phyloP scores from a whole-genome alignment of 2,329 filamentous ascomycete genomes.

The Trichoderma atroviride region DNA sequence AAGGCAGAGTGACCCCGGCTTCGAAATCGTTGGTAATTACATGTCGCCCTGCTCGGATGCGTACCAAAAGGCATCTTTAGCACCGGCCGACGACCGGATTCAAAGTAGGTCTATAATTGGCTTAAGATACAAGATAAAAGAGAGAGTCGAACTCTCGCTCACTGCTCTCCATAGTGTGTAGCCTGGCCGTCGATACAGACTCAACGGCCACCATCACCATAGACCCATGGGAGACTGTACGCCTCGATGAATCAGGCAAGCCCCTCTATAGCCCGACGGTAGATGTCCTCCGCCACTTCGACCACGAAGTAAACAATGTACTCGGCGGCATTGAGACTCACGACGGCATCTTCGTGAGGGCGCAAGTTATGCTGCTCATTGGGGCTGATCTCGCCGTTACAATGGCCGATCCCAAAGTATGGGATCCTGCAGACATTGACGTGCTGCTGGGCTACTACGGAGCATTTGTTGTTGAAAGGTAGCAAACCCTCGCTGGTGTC shows the following conservation, averaged over 20 bases:
- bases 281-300: constrained; percentile 81
- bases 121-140: neutral
- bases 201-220: constrained; percentile 78
- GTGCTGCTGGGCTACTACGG: constrained; percentile 81
- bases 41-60: constrained; percentile 43
- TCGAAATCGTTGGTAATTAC: constrained; percentile 82
- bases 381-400: constrained; percentile 72
- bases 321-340: constrained; percentile 72
- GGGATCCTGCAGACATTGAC: constrained; percentile 78
- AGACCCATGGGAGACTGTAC: constrained; percentile 74
- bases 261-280: constrained; percentile 83
- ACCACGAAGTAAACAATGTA: constrained; percentile 78
- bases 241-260: constrained; percentile 51
- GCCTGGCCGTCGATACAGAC: constrained; percentile 67
- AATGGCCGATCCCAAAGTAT: constrained; percentile 72
- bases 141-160: neutral
- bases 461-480: constrained; percentile 72
- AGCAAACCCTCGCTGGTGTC: neutral
- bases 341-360: constrained; percentile 62
- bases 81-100: constrained; percentile 33
- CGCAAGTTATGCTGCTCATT: constrained; percentile 75
- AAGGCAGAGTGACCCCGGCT: constrained; percentile 59
- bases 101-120: constrained; percentile 49
- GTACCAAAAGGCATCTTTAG: constrained; percentile 45
- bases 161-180: constrained; percentile 58